Base-by-base conservation (phyloP, 2,329 filamentous ascomycete species). In the Pezicula radicicola region DNA sequence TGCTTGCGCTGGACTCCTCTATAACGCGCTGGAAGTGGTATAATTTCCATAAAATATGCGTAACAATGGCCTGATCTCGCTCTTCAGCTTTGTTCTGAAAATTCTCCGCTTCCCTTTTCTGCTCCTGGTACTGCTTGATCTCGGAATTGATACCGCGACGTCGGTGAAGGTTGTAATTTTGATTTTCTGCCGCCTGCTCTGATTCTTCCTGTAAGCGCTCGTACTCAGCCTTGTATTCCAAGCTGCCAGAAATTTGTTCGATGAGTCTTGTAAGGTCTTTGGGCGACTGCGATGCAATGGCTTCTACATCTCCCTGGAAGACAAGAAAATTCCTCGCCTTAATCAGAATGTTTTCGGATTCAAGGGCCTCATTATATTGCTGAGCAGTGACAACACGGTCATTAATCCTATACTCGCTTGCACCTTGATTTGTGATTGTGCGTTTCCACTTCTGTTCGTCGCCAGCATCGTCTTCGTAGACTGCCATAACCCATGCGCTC, bases 401-500 rank as follows among this genome's bases (percentile, higher is more conserved):
- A 73, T 99, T 97, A 77, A 99, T 96, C 55, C 93, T 87, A 70
- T 97, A 99, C 71, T 97, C 93, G 75, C 92, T 97, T 27, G 86
- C 85, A 44, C 94, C 94, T 56, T 85, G 80, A 61, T 81, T 90
- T 4, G 92, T 97, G 69, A 99, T 99, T 60, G 85, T 87, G 55
- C 94, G 89, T 74, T 96, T 96, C 94, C 94, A 99, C 60, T 87
- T 85, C 67, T 97, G 92, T 70, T 96, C 91, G 64, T 96, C 90
- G 44, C 91, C 93, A 2, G 91, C 91, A 68, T 99, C 94, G 66
- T 99, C 94, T 68, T 97, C 92, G 70, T 97, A 99, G 15, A 99
- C 93, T 28, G 94, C 94, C 91, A 97, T 97, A 13, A 99, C 95
- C 93, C 93, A 99, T 3, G 94, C 95, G 3, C 87, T 94, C 69